Base-by-base conservation (phyloP, 352 stramenopile genomes). In the Phytophthora nicotianae region DNA sequence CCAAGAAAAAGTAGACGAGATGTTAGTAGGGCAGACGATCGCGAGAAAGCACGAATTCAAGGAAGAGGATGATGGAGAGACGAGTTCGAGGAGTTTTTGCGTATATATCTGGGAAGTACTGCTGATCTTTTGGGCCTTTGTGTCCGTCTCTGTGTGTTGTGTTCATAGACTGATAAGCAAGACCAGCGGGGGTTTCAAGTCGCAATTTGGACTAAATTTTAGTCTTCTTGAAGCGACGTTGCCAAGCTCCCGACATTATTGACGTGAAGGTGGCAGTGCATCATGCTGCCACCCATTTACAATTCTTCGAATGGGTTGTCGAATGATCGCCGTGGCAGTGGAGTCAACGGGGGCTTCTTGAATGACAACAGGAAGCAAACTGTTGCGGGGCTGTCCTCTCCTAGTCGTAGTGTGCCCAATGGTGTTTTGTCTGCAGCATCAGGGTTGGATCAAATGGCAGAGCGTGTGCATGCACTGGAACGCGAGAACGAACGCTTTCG, bases 401-500 rank as follows among this genome's bases (percentile, higher is more conserved):
- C 63, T n/a, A 50, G 21, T 55, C 57, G 50, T 10, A 9, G 7
- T 10, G 62, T 48, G 13, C 20, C 27, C 17, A 42, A 32, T 49
- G 49, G 27, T 11, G 32, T 47, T 26, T 19, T 43, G 32, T 27
- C 40, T 7, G 35, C 26, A 17, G 32, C 51, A 29, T 10, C 41
- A 6, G 55, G 24, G 19, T 16, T 33, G 9, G 59, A 63, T 50
- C 43, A 35, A 24, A 51, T 72, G 48, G 20, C 58, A 35, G 65
- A 62, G 27, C 58, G 65, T 5, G 52, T 93, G 16, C 38, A 75
- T 16, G 29, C 55, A 14, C 62, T 93, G 10, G 84, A 93, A 66
- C 64, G 71, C 3, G 81, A 93, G 43, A 89, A 89, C 50, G 68
- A 83, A 24, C 56, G 53, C 29, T 77, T 89, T 24, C 81, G 80